A percentile compares a stretch with the other conserved stretches of the same genome.
Conservation (phyloP, 164 flowering plant species). For the Sextonia rubra region DNA sequence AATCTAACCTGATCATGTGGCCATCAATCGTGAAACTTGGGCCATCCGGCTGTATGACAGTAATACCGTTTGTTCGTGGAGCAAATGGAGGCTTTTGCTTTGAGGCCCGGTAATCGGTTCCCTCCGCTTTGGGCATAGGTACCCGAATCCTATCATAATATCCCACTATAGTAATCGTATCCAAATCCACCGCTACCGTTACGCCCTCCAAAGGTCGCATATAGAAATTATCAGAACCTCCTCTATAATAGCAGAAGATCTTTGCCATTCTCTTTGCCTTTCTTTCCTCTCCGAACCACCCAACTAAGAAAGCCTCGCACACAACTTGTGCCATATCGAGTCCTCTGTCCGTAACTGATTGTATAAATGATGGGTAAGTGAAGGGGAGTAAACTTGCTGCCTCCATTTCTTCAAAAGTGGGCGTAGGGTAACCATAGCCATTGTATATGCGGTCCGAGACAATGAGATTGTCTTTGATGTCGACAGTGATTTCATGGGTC, state of each 20-base stretch:
- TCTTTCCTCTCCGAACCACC: slow-evolving; percentile 53
- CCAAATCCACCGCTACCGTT: slow-evolving; percentile 39
- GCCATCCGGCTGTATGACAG: slow-evolving; percentile 9
- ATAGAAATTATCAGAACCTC: slow-evolving; percentile 38
- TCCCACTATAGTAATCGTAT: slow-evolving; percentile 26
- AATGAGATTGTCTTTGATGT: slow-evolving; percentile 26
- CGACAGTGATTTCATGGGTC: slow-evolving; percentile 45
- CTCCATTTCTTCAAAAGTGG: slow-evolving; percentile 29
- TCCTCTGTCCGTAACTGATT: slow-evolving; percentile 33
- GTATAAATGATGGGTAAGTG: slow-evolving; percentile 24
- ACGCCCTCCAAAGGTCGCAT: slow-evolving; percentile 59
- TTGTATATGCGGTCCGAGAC: slow-evolving; percentile 24
- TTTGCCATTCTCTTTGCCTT: slow-evolving; percentile 25
- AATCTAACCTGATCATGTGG: slow-evolving; percentile 8
- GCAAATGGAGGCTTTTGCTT: slow-evolving; percentile 8
- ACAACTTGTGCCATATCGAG: slow-evolving; percentile 38
- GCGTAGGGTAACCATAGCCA: slow-evolving; percentile 37
- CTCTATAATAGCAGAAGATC: slow-evolving; percentile 33
- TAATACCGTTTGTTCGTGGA: slow-evolving; percentile 4
- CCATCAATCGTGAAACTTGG: slow-evolving; percentile 10
- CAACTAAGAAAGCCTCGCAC: slow-evolving; percentile 38
- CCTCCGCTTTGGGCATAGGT: slow-evolving; percentile 44
- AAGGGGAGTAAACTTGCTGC: slow-evolving; percentile 31
- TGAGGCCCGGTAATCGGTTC: slow-evolving; percentile 11
- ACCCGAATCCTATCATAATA: slow-evolving; percentile 26